phyloP scores from a whole-genome alignment of 2,329 filamentous ascomycete species.

The Coniochaeta sp. region DNA sequence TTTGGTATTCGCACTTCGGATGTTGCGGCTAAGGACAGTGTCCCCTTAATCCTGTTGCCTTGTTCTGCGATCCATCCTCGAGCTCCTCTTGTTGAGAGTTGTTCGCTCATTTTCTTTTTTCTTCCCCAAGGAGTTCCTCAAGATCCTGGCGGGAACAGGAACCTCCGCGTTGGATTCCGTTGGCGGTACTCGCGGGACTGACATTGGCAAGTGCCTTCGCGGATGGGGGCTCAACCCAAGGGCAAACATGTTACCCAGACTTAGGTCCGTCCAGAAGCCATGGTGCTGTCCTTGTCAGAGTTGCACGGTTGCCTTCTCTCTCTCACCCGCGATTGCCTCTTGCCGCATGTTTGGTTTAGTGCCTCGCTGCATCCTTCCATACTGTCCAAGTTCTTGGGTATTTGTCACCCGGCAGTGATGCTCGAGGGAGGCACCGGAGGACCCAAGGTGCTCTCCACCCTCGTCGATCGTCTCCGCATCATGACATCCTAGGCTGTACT shows the following conservation, averaged over 20 bases:
- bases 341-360: neutral
- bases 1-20: neutral
- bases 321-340: neutral
- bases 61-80: neutral
- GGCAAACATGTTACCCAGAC: neutral
- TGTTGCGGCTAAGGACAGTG: neutral
- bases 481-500: too few relatives aligned
- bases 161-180: neutral
- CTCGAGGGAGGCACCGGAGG: neutral
- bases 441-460: neutral
- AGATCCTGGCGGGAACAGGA: neutral
- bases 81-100: neutral
- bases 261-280: neutral
- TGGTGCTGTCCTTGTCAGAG: neutral
- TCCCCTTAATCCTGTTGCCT: neutral
- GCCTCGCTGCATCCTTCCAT: neutral
- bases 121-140: neutral
- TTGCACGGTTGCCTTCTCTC: neutral
- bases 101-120: too few relatives aligned
- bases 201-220: neutral
- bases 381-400: neutral
- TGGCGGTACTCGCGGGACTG: neutral
- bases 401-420: neutral
- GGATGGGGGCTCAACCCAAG: neutral
- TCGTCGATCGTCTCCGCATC: neutral